Base-by-base conservation (phyloP, 495 filamentous ascomycete genomes). In the Neurospora pannonica region DNA sequence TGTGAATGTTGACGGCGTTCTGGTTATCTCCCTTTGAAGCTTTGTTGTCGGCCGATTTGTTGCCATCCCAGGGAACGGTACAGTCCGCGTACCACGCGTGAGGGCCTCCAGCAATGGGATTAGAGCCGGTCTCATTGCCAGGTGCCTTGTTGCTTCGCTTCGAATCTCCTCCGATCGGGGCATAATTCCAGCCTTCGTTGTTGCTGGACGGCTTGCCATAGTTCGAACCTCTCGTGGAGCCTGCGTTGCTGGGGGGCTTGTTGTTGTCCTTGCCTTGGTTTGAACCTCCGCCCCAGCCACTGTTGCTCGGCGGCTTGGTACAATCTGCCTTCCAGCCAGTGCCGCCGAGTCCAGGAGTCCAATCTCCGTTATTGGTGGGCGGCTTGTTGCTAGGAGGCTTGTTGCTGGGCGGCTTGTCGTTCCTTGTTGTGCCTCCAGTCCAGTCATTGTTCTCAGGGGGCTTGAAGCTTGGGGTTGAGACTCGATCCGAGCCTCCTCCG, bases 331-430 rank as follows among this genome's bases (percentile, higher is more conserved):
- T 67, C 54, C 54, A 67, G 15, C 54, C 42, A 31, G 70, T 10
- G 31, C 24, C 72, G 60, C 62, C 60, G 71, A 70, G 48, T 13
- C 71, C 78, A 70, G 74, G 73, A 36, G 54, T 67, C 54, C 54
- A 67, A 67, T 67, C 54, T 67, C 54, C 54, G 3, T 67, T 67
- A 19, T 67, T 67, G 24, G 28, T 67, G 28, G 54, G 54, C 3
- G 54, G 54, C 15, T 67, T 67, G 13, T 34, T 54, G 2, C 21
- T 28, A 5, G 21, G 46, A 13, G 46, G 21, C 6, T 54, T 24
- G 21, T n/a, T 46, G 19, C 42, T 46, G 21, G 42, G 19, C 6
- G 46, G 46, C 46, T 54, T 28, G 4, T 19, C 54, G 5, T 62
- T 34, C 15, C 15, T 34, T 19, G 13, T 9, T 3, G 11, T 19